Evolutionary conservation across 2,329 filamentous ascomycete genomes (phyloP).

Genomic region (Aspergillus fischeri): DNA sequence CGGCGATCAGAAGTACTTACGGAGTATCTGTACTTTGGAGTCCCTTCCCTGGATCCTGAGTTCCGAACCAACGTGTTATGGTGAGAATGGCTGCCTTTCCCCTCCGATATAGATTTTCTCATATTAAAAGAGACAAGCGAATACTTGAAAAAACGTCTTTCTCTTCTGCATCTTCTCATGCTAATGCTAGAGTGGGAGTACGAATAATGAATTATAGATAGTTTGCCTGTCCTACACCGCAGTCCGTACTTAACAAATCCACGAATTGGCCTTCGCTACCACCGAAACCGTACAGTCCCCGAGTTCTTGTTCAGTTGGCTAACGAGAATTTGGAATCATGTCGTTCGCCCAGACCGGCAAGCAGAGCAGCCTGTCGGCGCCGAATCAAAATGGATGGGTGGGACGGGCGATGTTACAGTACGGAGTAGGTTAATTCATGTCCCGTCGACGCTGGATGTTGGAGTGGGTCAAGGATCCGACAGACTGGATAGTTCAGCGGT

Average conservation of each 20-base stretch:
- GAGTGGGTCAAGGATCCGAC: constrained; percentile 19
- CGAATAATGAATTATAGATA: no score
- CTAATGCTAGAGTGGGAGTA: neutral
- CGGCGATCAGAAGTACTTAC: neutral
- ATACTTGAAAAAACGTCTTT: no score
- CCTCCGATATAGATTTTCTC: no score
- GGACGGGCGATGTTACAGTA: neutral
- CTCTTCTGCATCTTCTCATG: neutral
- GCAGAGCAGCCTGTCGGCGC: neutral
- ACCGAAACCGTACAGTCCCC: neutral
- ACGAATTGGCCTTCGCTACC: neutral
- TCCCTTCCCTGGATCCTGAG: neutral
- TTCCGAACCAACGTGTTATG: neutral
- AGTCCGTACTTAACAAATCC: neutral
- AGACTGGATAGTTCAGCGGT: constrained; percentile 18
- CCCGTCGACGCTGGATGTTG: constrained; percentile 2
- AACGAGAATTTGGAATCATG: neutral
- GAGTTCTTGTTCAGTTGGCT: neutral
- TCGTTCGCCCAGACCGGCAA: neutral
- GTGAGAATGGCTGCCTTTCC: neutral
- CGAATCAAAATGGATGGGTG: neutral
- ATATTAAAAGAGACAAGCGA: no score
- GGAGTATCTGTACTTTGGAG: neutral
- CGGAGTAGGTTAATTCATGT: neutral
- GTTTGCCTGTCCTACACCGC: neutral